Evolutionary conservation across 257 asterid species (phyloP).

Genomic region (Jasminum sambac): DNA sequence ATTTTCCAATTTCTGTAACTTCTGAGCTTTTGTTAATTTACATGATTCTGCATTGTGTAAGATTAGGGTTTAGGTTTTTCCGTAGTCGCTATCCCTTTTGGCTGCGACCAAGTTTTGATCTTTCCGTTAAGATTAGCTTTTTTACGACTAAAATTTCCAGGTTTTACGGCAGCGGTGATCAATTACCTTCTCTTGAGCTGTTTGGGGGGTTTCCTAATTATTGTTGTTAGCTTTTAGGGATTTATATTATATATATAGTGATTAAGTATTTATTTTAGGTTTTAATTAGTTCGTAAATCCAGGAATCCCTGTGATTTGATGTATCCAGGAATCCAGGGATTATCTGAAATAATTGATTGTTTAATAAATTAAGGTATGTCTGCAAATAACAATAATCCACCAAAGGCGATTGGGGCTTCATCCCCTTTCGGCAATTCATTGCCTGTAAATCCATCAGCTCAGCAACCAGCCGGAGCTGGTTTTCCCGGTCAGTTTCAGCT

Average conservation of each 20-base stretch:
- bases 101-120: background rate
- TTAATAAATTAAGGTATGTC: slow-evolving; percentile 52
- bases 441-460: slow-evolving; percentile 57
- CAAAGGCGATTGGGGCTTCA: slow-evolving; percentile 71
- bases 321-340: slow-evolving; percentile 21
- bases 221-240: background rate
- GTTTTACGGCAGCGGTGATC: background rate
- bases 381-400: slow-evolving; percentile 71
- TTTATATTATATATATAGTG: background rate
- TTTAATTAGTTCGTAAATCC: background rate
- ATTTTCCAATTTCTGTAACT: slow-evolving; percentile 6
- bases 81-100: background rate
- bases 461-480: slow-evolving; percentile 66
- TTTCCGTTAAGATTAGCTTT: background rate
- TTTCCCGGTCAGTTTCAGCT: slow-evolving; percentile 71
- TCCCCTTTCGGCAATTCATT: slow-evolving; percentile 81
- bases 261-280: background rate
- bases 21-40: slow-evolving; percentile 6
- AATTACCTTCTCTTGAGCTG: background rate
- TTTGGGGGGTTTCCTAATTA: background rate
- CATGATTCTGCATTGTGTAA: slow-evolving; percentile 7
- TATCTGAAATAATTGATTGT: slow-evolving; percentile 17
- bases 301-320: background rate
- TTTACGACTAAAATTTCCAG: background rate
- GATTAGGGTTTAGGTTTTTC: slow-evolving; percentile 39